Conservation (phyloP, 495 filamentous ascomycete species). For the Parachaetomium inaequale region DNA sequence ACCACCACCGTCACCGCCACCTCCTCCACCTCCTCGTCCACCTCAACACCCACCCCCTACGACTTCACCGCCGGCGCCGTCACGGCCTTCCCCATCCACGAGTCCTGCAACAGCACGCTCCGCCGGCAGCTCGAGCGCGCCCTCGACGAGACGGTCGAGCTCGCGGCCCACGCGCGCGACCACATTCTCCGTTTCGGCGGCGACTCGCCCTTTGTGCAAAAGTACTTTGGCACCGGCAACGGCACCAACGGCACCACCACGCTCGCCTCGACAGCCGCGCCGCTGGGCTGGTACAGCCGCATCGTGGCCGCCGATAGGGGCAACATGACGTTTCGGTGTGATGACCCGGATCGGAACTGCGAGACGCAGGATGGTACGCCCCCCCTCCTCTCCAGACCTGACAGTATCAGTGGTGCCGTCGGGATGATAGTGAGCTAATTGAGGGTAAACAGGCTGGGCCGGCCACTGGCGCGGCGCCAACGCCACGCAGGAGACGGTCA, state of each 20-base stretch:
- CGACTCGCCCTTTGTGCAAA: conserved; percentile 49
- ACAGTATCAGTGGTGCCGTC: background rate
- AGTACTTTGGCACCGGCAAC: conserved; percentile 51
- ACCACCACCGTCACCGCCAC: background rate
- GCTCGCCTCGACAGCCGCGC: conserved; percentile 41
- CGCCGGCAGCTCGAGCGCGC: conserved; percentile 44
- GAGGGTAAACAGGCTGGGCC: conserved; percentile 41
- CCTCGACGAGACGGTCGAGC: conserved; percentile 46
- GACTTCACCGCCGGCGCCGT: conserved; percentile 21
- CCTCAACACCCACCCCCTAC: conserved; percentile 12
- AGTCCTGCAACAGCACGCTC: conserved; percentile 55
- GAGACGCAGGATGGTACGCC: conserved; percentile 39
- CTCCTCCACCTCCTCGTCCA: background rate
- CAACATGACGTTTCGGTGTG: conserved; percentile 53
- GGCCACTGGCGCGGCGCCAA: conserved; percentile 60
- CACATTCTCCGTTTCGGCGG: conserved; percentile 50
- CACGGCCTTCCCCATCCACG: conserved; percentile 46
- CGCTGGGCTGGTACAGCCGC: conserved; percentile 52
- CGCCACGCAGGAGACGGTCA: conserved; percentile 57
- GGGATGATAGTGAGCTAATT: background rate
- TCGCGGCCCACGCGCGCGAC: conserved; percentile 48
- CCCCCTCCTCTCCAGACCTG: background rate
- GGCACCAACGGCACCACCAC: background rate
- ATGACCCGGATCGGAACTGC: conserved; percentile 58
- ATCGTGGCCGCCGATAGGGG: conserved; percentile 37